A percentile compares a stretch with the other conserved stretches of the same genome.
Evolutionary conservation across 306 rosid genomes (phyloP).

Genomic region (Quercus rubra): DNA sequence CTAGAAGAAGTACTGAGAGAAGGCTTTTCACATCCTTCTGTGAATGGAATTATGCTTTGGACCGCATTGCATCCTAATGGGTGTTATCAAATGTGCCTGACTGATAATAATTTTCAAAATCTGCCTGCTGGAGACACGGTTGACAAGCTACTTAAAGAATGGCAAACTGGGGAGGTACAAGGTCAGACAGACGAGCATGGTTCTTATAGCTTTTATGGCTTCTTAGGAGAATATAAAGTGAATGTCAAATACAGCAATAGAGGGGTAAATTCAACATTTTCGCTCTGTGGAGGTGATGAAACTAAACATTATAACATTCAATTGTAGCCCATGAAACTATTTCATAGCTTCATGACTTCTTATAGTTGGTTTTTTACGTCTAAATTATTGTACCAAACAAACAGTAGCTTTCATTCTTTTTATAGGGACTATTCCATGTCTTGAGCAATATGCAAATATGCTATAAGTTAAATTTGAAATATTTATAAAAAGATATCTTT

Average conservation of each 20-base stretch:
- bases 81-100: slow-evolving; percentile 90
- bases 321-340: slow-evolving; percentile 15
- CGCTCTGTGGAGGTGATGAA: slow-evolving; percentile 57
- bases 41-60: slow-evolving; percentile 92
- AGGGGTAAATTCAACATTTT: slow-evolving; percentile 53
- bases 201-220: slow-evolving; percentile 71
- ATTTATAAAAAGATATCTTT: too few relatives aligned
- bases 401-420: too few relatives aligned
- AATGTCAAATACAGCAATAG: slow-evolving; percentile 37
- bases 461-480: too few relatives aligned
- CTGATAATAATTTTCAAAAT: slow-evolving; percentile 56
- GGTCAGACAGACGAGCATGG: slow-evolving; percentile 63
- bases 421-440: too few relatives aligned
- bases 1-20: slow-evolving; percentile 78
- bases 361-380: too few relatives aligned
- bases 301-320: slow-evolving; percentile 60
- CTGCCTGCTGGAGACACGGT: slow-evolving; percentile 79
- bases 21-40: slow-evolving; percentile 81
- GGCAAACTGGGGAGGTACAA: slow-evolving; percentile 49
- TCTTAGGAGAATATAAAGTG: slow-evolving; percentile 70
- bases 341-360: not conserved
- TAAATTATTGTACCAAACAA: too few relatives aligned
- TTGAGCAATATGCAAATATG: too few relatives aligned
- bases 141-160: slow-evolving; percentile 74
- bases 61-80: slow-evolving; percentile 74